phyloP scores from a whole-genome alignment of 2,329 filamentous ascomycete genomes.

The Lachnellula occidentalis region DNA sequence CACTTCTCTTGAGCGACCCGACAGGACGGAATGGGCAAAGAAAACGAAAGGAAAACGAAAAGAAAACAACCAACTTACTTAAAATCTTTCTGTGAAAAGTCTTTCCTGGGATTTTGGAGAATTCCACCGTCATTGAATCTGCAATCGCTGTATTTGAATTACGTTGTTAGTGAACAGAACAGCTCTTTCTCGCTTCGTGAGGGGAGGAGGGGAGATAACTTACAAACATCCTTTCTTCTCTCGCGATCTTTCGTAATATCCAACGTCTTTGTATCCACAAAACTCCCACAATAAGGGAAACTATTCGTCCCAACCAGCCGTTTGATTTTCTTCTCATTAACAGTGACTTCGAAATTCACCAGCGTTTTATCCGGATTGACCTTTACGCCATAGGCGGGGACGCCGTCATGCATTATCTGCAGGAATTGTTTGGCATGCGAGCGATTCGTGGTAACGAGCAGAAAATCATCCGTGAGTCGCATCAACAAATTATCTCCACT shows the following conservation, averaged over 20 bases:
- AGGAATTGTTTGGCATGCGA: slow-evolving; percentile 68
- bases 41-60: no score
- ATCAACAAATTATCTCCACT: slow-evolving; percentile 60
- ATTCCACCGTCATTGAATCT: slow-evolving; percentile 75
- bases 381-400: slow-evolving; percentile 72
- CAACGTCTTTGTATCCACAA: slow-evolving; percentile 69
- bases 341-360: slow-evolving; percentile 68
- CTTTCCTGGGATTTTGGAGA: slow-evolving; percentile 64
- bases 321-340: slow-evolving; percentile 49
- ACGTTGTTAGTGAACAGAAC: slow-evolving; percentile 12
- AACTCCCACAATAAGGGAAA: slow-evolving; percentile 89
- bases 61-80: slow-evolving; percentile 39
- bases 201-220: slow-evolving; percentile 22
- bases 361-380: slow-evolving; percentile 77
- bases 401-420: slow-evolving; percentile 70
- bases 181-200: neutral
- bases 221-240: slow-evolving; percentile 46
- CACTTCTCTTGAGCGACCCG: no score
- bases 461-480: slow-evolving; percentile 86
- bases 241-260: slow-evolving; percentile 67
- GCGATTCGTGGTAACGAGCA: slow-evolving; percentile 72
- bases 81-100: slow-evolving; percentile 77
- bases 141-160: slow-evolving; percentile 43
- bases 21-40: neutral
- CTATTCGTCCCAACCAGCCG: slow-evolving; percentile 37